Percentiles rank a stretch among this genome's conserved stretches.
Evolutionary conservation across 176 grass and related monocot species (phyloP).

Genomic region (Musa troglodytarum): DNA sequence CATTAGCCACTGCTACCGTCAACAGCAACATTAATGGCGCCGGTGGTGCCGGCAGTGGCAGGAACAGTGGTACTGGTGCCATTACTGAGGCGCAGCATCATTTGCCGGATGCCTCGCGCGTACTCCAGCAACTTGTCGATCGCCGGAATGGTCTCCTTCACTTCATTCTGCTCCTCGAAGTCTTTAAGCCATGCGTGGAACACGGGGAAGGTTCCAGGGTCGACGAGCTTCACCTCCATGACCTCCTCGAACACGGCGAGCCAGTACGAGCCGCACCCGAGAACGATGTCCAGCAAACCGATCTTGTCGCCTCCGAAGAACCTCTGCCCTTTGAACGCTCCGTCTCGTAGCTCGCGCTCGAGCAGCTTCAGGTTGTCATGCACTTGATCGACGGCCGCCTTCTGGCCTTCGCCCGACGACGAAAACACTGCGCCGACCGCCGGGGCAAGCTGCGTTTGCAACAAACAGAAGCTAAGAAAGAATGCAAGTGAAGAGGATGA

Average conservation of each 20-base stretch:
- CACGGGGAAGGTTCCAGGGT: neutral
- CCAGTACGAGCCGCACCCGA: neutral
- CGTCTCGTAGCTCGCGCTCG: neutral
- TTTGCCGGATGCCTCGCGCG: neutral
- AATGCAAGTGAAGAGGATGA: too few species aligned
- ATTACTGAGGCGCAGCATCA: neutral
- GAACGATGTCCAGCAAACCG: neutral
- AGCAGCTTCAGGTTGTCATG: conserved; percentile 1
- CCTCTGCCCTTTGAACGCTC: neutral
- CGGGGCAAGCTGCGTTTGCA: neutral
- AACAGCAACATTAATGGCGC: neutral
- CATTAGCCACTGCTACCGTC: neutral
- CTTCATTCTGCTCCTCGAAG: neutral
- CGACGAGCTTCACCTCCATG: conserved; percentile 3
- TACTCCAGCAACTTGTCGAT: neutral
- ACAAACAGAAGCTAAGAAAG: too few species aligned
- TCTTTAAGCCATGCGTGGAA: neutral
- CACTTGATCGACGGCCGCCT: neutral
- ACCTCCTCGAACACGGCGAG: conserved; percentile 3
- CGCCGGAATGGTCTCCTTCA: neutral
- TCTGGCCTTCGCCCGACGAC: neutral
- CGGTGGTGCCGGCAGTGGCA: neutral
- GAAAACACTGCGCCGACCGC: neutral
- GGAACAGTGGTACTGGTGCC: neutral
- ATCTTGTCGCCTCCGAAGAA: neutral